Conservation (phyloP, 2,329 filamentous ascomycete species). For the Talaromyces sp. region DNA sequence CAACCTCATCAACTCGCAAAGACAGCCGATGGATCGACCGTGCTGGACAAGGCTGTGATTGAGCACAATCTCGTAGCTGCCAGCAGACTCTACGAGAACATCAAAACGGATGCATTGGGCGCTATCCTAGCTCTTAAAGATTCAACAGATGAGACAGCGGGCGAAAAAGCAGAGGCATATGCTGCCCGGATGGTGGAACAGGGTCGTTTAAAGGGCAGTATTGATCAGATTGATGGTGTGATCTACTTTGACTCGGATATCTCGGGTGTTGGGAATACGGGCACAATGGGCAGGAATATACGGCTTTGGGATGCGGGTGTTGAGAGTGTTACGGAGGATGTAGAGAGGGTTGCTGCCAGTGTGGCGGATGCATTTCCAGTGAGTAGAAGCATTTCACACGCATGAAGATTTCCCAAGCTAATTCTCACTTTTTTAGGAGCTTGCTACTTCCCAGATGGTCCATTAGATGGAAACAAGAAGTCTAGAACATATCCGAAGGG, state of each 20-base stretch:
- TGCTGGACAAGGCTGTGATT: slow-evolving; percentile 87
- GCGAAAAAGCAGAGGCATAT: slow-evolving; percentile 82
- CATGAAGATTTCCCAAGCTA: background rate
- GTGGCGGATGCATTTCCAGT: slow-evolving; percentile 79
- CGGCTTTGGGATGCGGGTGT: slow-evolving; percentile 88
- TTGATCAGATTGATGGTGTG: slow-evolving; percentile 87
- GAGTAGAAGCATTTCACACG: slow-evolving; percentile 30
- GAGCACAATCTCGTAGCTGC: slow-evolving; percentile 93
- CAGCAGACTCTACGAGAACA: slow-evolving; percentile 76
- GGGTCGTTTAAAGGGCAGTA: slow-evolving; percentile 78
- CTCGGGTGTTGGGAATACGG: slow-evolving; percentile 64
- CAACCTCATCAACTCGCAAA: slow-evolving; percentile 85
- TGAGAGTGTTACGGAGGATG: slow-evolving; percentile 79
- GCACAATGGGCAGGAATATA: slow-evolving; percentile 67
- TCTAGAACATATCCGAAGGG: background rate
- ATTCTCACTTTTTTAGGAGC: slow-evolving; percentile 29
- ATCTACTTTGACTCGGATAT: slow-evolving; percentile 80
- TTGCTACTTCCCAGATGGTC: slow-evolving; percentile 37
- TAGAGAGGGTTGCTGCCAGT: slow-evolving; percentile 79
- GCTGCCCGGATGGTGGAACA: slow-evolving; percentile 96
- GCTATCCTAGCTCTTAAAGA: slow-evolving; percentile 70
- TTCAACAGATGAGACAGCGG: slow-evolving; percentile 45
- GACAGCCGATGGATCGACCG: slow-evolving; percentile 87
- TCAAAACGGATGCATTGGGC: slow-evolving; percentile 72
- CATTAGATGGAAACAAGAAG: slow-evolving; percentile 27